Conservation (phyloP, 2,329 filamentous ascomycete species). For the Zymoseptoria brevis region DNA sequence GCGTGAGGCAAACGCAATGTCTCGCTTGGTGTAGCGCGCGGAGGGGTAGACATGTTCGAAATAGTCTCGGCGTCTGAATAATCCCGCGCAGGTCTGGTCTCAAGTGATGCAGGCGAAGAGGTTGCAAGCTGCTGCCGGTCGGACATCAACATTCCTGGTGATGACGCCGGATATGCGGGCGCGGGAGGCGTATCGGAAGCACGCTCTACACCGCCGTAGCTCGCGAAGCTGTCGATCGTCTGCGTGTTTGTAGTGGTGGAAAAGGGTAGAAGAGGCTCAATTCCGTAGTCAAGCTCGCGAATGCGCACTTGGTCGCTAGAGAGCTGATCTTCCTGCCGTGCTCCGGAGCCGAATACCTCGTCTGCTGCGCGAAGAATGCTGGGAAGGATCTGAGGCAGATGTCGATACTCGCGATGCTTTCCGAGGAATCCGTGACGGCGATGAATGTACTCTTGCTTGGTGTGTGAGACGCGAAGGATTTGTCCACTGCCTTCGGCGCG, state of each 20-base stretch:
- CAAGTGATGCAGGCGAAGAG: neutral
- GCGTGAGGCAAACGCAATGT: neutral
- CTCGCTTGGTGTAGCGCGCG: neutral
- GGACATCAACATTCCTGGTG: neutral
- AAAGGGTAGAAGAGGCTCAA: slow-evolving; percentile 21
- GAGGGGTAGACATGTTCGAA: neutral
- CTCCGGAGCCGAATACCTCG: slow-evolving; percentile 14
- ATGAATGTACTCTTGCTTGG: slow-evolving; percentile 16
- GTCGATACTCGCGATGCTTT: slow-evolving; percentile 14
- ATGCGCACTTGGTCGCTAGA: slow-evolving; percentile 20
- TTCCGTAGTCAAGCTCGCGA: slow-evolving; percentile 15
- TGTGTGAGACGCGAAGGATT: slow-evolving; percentile 23
- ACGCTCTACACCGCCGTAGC: slow-evolving; percentile 9
- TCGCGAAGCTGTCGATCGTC: slow-evolving; percentile 19
- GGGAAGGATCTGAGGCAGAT: slow-evolving; percentile 5
- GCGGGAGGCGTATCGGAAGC: neutral
- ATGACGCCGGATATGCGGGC: neutral
- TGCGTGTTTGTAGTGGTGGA: slow-evolving; percentile 23
- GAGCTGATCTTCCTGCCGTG: slow-evolving; percentile 6
- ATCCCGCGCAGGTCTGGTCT: neutral
- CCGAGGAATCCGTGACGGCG: slow-evolving; percentile 21
- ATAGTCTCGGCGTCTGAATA: neutral
- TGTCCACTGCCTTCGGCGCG: slow-evolving; percentile 14
- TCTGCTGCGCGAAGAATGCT: slow-evolving; percentile 14
- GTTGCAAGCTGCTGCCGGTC: neutral